Evolutionary conservation across 2,329 filamentous ascomycete genomes (phyloP), one percentile per base, ranked within the genome.

Genomic region (Trichoderma hamatum): DNA sequence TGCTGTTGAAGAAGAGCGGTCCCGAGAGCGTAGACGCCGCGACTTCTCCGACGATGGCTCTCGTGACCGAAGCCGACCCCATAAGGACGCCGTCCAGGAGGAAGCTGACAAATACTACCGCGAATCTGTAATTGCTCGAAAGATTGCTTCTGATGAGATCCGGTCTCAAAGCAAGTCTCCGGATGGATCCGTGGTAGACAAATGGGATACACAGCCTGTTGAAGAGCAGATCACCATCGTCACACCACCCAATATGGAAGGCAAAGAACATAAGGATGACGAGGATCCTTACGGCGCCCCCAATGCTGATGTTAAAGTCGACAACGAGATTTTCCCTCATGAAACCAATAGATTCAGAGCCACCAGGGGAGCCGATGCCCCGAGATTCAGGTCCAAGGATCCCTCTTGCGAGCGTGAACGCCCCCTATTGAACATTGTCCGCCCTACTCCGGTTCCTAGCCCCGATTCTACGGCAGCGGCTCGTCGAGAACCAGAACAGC

Each of bases 301-400:
- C 2, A 82, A 90, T 73, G 88, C 88, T n/a, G 88, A 90, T 75
- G 87, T 90, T 65, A 82, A 80, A 63, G 85, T 89, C 69, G 88
- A 90, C 74, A 85, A 89, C 72, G 78, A 85, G 70, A 82, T 90
- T 70, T 81, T 83, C 65, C 88, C 88, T 5, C 76, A 77, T 51
- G 85, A 89, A 34, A 77, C 88, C 67, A 71, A 77, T 69, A 76
- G 75, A 54, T 80, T 83, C 74, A 72, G 76, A 11, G 73, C 76
- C 21, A 71, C 58, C 21, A 71, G 70, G 39, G 74, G 72, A 68
- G 43, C 75, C 71, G 68, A 76, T 71, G 46, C 71, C 4, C 76
- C 80, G 3, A 60, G 77, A 21, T 85, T 84, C 72, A 79, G 75
- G 69, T 80, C 83, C 24, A 81, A 85, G 46, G 86, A 88, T 69